A percentile compares a stretch with the other conserved stretches of the same genome.
Conservation (phyloP, 1,284 basidiomycete species). For the Apiotrichum sp. region DNA sequence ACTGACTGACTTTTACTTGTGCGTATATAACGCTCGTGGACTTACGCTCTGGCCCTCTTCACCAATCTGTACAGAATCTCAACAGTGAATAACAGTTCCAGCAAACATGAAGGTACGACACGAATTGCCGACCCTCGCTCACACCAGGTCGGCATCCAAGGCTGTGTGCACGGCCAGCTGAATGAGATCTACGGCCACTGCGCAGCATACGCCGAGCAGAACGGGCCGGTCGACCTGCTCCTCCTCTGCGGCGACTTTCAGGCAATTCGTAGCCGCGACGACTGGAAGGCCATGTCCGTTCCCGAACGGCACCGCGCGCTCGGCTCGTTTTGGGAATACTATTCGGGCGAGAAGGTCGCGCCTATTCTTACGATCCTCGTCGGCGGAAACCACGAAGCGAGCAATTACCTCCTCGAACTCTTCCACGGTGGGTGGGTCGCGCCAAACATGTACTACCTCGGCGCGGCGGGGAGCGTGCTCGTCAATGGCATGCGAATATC, state of each 20-base stretch:
- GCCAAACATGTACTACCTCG: slow-evolving; percentile 94
- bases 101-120: too few relatives aligned
- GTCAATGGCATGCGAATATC: slow-evolving; percentile 81
- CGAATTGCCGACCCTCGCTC: too few relatives aligned
- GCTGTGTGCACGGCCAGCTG: slow-evolving; percentile 89
- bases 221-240: slow-evolving; percentile 71
- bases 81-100: too few relatives aligned
- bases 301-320: slow-evolving; percentile 81
- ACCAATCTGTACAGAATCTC: too few relatives aligned
- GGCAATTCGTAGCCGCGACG: slow-evolving; percentile 77
- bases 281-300: slow-evolving; percentile 84
- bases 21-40: too few relatives aligned
- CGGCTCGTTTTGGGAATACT: slow-evolving; percentile 85
- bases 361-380: slow-evolving; percentile 89
- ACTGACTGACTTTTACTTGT: too few relatives aligned
- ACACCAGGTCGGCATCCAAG: slow-evolving; percentile 76
- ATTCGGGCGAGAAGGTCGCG: slow-evolving; percentile 71
- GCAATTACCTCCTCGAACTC: slow-evolving; percentile 96
- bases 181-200: slow-evolving; percentile 79
- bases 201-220: slow-evolving; percentile 57
- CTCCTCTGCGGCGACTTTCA: slow-evolving; percentile 85
- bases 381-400: slow-evolving; percentile 97
- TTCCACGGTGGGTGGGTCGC: slow-evolving; percentile 96
- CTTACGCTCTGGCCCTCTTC: too few relatives aligned
- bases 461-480: slow-evolving; percentile 80